Evolutionary conservation across 768 basidiomycete species (phyloP), one percentile per base, ranked within the genome.

Genomic region (Tulasnella sp.): DNA sequence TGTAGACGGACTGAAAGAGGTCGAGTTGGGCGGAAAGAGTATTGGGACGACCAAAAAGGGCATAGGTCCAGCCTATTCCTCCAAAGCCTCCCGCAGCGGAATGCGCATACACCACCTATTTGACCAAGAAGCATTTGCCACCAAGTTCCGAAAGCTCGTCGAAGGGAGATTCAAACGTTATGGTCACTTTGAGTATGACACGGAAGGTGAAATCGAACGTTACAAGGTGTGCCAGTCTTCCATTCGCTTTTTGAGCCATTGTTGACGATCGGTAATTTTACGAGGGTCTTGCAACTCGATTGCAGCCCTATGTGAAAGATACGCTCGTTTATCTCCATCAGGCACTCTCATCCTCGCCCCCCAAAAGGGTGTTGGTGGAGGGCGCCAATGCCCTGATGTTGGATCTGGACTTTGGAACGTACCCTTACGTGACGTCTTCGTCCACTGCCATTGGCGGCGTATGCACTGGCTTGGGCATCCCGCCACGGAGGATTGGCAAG

Each of bases 321-420:
- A 86, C 87, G 58, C 78, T 93, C 5, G 74, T 77, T 1, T 97
- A 84, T 71, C 72, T 98, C 48, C 91, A 98, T 70, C 69, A 79
- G 51, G 86, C 92, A 6, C 71, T 98, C 8, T 15, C 57, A 6
- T 60, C 59, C 11, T 27, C 56, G 71, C 77, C 2, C 69, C 78
- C 11, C 79, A 97, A 94, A 72, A 78, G 72, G 37, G 74, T 98
- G 42, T 81, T 99, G 31, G 87, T 98, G 58, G 96, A 99, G 68
- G 96, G 96, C 25, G 96, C 96, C 53, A 98, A 99, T 67, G 96
- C 96, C 1, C 74, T 98, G 59, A 96, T 99, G 96, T 83, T 99
- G 58, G 96, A 99, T 67, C 74, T 99, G 62, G 96, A 99, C 70
- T 92, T 86, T 66, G 96, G 96, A 25, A 99, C 96, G 4, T 99